Evolutionary conservation across 2,329 filamentous ascomycete genomes (phyloP).

Genomic region (Capronia epimyces): DNA sequence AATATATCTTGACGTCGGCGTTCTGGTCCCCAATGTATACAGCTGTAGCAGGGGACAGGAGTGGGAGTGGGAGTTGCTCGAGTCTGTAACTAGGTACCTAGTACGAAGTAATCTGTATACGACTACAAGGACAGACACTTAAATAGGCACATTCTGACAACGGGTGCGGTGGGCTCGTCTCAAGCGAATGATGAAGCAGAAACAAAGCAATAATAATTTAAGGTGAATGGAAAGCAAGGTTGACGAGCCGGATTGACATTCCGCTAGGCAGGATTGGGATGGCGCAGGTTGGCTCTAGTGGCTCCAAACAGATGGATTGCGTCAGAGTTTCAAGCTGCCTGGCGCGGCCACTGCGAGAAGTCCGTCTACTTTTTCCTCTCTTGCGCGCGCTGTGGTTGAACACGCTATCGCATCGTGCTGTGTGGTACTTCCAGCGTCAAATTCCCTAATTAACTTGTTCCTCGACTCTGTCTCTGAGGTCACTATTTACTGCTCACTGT

Average conservation of each 20-base stretch:
- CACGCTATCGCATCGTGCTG: too few species aligned
- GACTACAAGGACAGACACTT: too few species aligned
- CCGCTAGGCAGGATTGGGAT: background rate
- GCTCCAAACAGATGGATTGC: constrained; percentile 3
- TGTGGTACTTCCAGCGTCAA: too few species aligned
- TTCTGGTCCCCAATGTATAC: too few species aligned
- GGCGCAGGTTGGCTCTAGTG: background rate
- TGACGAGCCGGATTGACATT: background rate
- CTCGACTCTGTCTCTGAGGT: too few species aligned
- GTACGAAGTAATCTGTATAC: too few species aligned
- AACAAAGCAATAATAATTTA: background rate
- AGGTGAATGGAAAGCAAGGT: background rate
- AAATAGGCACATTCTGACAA: background rate
- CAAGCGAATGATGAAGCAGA: background rate
- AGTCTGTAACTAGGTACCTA: too few species aligned
- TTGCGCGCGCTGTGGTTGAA: background rate
- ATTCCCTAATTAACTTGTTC: too few species aligned
- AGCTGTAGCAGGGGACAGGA: too few species aligned
- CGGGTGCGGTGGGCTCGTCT: background rate
- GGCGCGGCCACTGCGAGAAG: background rate
- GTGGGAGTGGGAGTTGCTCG: too few species aligned
- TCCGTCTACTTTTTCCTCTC: background rate
- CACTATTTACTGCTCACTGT: too few species aligned
- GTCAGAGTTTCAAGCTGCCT: constrained; percentile 4
- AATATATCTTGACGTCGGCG: too few species aligned